Percentiles rank a stretch among this genome's conserved stretches.
These are phyloP conservation scores for Ophiostoma tasmaniense DNA, from an alignment of 2,329 filamentous ascomycete species.

Conservation along the genomic window DNA sequence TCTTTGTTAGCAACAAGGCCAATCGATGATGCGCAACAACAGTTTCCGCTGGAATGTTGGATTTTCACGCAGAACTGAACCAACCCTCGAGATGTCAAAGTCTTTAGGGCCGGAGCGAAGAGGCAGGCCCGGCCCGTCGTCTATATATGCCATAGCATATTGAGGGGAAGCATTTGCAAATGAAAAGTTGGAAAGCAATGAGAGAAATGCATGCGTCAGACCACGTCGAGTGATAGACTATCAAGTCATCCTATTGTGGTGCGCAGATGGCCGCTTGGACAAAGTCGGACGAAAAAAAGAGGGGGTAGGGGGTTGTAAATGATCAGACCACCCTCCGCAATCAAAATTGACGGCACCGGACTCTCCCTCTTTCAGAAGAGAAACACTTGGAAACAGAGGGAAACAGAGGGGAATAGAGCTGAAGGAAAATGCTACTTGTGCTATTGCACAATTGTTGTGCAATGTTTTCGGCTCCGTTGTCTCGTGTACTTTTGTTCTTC, in stretches of 20 bases:
- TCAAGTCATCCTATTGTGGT: not conserved
- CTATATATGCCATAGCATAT: not conserved
- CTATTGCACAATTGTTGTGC: not conserved
- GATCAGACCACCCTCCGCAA: conserved; percentile 1
- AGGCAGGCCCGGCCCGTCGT: not conserved
- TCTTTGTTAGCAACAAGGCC: not conserved
- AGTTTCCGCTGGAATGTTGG: not conserved
- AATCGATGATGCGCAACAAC: not conserved
- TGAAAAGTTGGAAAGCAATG: not conserved
- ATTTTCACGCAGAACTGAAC: not conserved
- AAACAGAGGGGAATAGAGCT: not conserved
- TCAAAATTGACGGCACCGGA: not conserved
- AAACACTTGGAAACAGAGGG: not conserved
- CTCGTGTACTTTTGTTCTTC: not conserved
- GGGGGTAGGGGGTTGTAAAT: conserved; percentile 4
- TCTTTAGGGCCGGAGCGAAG: not conserved
- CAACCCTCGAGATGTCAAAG: not conserved
- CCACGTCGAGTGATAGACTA: not conserved
- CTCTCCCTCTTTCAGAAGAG: not conserved
- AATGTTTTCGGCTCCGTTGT: not conserved
- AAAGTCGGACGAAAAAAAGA: not conserved
- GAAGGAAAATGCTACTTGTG: not conserved
- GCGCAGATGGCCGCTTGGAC: not conserved
- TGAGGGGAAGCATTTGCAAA: not conserved
- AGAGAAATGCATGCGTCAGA: not conserved